Percentiles rank a stretch among this genome's conserved stretches.
Conservation (phyloP, 2,329 filamentous ascomycete species). For the Hymenoscyphus occultus region DNA sequence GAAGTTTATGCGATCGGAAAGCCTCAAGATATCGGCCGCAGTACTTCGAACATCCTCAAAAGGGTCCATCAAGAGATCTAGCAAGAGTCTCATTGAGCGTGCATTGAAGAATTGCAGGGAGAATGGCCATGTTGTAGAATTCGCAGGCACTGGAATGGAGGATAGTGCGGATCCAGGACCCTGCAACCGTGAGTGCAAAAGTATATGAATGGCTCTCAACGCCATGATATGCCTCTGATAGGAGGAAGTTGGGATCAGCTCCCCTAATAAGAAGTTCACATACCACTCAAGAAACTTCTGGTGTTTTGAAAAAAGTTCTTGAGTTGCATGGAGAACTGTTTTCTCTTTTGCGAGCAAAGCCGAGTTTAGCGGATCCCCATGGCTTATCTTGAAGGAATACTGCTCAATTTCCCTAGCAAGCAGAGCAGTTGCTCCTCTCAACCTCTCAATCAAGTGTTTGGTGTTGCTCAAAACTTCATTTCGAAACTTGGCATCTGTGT, state of each 20-base stretch:
- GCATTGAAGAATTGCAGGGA: conserved; percentile 40
- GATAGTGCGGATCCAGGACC: conserved; percentile 4
- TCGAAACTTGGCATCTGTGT: conserved; percentile 82
- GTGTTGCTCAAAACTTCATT: conserved; percentile 75
- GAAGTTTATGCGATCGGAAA: conserved; percentile 43
- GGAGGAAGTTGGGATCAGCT: conserved; percentile 76
- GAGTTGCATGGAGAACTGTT: conserved; percentile 13
- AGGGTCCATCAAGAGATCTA: conserved; percentile 81
- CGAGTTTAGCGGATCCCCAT: background rate
- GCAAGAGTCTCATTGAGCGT: conserved; percentile 59
- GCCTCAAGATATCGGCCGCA: conserved; percentile 50
- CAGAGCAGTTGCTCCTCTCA: conserved; percentile 63
- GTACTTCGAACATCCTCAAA: conserved; percentile 84
- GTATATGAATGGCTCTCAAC: conserved; percentile 64
- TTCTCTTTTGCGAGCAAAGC: conserved; percentile 26
- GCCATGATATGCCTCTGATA: conserved; percentile 88
- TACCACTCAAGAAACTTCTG: conserved; percentile 73
- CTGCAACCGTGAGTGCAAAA: conserved; percentile 49
- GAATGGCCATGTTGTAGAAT: conserved; percentile 31
- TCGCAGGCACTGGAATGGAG: conserved; percentile 10
- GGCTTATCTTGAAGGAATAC: conserved; percentile 17
- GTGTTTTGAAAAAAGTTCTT: conserved; percentile 43
- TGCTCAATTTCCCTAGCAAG: conserved; percentile 43
- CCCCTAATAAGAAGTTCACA: conserved; percentile 64
- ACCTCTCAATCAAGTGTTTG: conserved; percentile 72